Evolutionary conservation across 192 early-diverging fungal genomes (phyloP), one percentile per base, ranked within the genome.

Genomic region (Podila clonocystis): DNA sequence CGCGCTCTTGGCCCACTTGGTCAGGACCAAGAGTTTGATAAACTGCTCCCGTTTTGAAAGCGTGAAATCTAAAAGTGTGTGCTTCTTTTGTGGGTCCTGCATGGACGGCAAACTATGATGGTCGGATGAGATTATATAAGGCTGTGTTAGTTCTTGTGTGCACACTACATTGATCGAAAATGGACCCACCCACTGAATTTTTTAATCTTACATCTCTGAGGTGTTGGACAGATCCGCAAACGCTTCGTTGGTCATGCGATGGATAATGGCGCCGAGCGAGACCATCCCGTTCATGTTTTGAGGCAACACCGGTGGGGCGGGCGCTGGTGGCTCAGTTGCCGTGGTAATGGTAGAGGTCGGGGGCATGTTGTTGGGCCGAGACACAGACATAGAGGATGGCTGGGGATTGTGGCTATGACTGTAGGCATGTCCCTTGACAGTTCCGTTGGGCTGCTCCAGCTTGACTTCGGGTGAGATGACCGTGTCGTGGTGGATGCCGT

Each of bases 1-100:
- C 45, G 91, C 92, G 59, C 87, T 88, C 65, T 86, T 85, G 8
- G 91, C 91, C 93, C 94, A 96, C 67, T 93, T 89, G 15, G 95
- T 88, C 52, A 93, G 68, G 15, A 94, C 92, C 28, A 94, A 75
- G 22, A 95, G 75, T 68, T 95, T 95, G 33, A 89, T 83, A 48
- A 93, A 91, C 65, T 91, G 84, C 45, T 91, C 86, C 8, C 91
- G 82, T 72, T 88, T 87, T 50, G 89, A 86, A 24, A 87, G 85
- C 4, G 88, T 76, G 83, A 91, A 94, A 17, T 89, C 74, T n/a
- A 93, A 67, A 12, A 95, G 88, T 33, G 89, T 87, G n/a, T 68
- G 64, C 59, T 90, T 91, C 34, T 85, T 85, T 48, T 92, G 85
- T 0, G 80, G 61, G 63, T 91, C 89, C 19, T 71, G 70, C 84